phyloP scores from a whole-genome alignment of 768 basidiomycete species.

The Ramaria sp. region DNA sequence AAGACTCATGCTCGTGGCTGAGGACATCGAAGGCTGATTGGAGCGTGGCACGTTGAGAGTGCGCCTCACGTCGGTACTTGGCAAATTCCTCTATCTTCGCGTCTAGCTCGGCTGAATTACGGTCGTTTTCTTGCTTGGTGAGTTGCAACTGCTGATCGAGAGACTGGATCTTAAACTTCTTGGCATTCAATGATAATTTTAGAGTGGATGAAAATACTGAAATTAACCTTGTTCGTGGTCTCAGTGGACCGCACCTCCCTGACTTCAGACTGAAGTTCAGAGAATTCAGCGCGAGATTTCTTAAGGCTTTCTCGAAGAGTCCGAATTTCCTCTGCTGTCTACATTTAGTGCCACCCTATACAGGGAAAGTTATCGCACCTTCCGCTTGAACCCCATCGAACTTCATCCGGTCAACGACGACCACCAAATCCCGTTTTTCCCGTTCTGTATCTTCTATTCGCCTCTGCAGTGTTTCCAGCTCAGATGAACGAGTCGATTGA shows the following conservation, averaged over 20 bases:
- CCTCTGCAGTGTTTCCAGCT: conserved; percentile 45
- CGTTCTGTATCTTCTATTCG: conserved; percentile 69
- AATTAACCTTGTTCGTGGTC: conserved; percentile 60
- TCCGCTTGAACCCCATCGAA: conserved; percentile 66
- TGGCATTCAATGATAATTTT: conserved; percentile 5
- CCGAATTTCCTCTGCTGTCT: conserved; percentile 55
- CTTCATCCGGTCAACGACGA: conserved; percentile 73
- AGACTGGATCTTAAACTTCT: conserved; percentile 78
- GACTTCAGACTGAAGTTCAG: conserved; percentile 52
- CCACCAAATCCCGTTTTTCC: conserved; percentile 84
- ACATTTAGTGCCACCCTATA: conserved; percentile 7
- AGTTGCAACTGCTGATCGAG: conserved; percentile 74
- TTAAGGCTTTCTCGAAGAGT: conserved; percentile 58
- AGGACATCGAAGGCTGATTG: conserved; percentile 71
- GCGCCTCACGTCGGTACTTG: conserved; percentile 72
- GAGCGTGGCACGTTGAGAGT: conserved; percentile 62
- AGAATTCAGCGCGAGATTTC: conserved; percentile 65
- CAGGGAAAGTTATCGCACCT: conserved; percentile 36
- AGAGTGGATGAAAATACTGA: neutral
- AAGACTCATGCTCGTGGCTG: conserved; percentile 53
- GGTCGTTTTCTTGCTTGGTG: conserved; percentile 65
- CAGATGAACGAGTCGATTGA: conserved; percentile 51
- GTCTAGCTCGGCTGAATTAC: conserved; percentile 55
- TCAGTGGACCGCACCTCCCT: conserved; percentile 67
- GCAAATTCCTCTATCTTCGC: conserved; percentile 75